Evolutionary conservation across 352 stramenopile species (phyloP), one percentile per base, ranked within the genome.

Genomic region (Pythium vanterpoolii): DNA sequence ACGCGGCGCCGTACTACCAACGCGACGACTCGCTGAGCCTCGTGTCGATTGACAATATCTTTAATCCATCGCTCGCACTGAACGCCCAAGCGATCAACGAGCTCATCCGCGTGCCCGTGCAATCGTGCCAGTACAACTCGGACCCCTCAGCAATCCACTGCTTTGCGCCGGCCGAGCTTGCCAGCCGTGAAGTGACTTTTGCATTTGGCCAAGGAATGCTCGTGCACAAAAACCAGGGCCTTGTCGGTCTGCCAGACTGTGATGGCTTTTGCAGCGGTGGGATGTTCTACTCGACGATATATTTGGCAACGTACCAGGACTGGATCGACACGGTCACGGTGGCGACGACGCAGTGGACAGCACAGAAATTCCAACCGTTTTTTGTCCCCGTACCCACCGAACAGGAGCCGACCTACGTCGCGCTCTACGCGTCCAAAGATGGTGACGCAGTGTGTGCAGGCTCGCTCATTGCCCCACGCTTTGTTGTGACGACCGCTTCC

Each of bases 231-330:
- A 56, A 42, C 14, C 11, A 57, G 6, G 21, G 10, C 5, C 57
- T 71, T 5, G 57, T 71, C 0, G 64, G 57, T 2, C 23, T 71
- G 39, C 64, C 64, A 0, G 56, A 71, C 21, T 71, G 64, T 26
- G 51, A 64, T 21, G 57, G 64, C 1, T 40, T 71, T 10, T 71
- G 64, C 44, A 60, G 57, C 21, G 64, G 64, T 14, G 64, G 64
- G 8, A 66, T 66, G 57, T 71, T 71, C 33, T 71, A 71, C 57
- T 66, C 57, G 1, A 49, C 53, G 23, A 71, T 57, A 5, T 60
- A 56, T 14, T 40, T 71, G 24, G 57, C 46, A 2, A 34, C 31
- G 33, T 57, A 48, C 48, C 21, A 23, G 1, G 10, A 26, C 4
- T 71, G 64, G 64, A 71, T 71, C 51, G 49, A 66, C 38, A 33